A percentile compares a stretch with the other conserved stretches of the same genome.
Conservation (phyloP, 192 early-diverging fungal species). For the Phycomyces blakesleeanus region DNA sequence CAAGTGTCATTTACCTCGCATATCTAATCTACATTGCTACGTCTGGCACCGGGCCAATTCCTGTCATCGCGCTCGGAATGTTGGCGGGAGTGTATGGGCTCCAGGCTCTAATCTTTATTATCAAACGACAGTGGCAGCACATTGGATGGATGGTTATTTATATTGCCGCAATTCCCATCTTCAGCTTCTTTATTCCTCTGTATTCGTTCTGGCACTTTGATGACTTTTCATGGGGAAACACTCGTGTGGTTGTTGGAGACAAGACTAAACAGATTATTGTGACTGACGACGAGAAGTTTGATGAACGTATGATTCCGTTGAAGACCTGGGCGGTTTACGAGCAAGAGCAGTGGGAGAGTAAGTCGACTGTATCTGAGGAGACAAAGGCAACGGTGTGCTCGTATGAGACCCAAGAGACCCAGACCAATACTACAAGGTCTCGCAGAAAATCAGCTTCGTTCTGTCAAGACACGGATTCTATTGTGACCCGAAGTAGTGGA, state of each 20-base stretch:
- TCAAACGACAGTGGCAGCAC: constrained; percentile 70
- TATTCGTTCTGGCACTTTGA: constrained; percentile 99
- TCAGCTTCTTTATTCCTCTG: constrained; percentile 59
- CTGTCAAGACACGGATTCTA: background rate
- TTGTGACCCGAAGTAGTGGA: background rate
- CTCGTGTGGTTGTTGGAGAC: constrained; percentile 51
- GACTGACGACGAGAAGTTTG: constrained; percentile 65
- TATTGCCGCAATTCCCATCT: constrained; percentile 72
- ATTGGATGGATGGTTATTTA: constrained; percentile 91
- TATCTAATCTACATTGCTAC: constrained; percentile 73
- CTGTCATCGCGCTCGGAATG: constrained; percentile 81
- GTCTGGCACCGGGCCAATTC: constrained; percentile 55
- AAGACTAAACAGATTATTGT: constrained; percentile 51
- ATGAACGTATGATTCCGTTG: constrained; percentile 67
- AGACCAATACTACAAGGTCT: background rate
- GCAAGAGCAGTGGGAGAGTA: constrained; percentile 47
- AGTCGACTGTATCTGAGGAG: constrained; percentile 17
- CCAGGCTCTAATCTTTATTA: constrained; percentile 82
- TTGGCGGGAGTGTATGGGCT: constrained; percentile 86
- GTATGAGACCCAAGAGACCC: constrained; percentile 9
- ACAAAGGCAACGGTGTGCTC: constrained; percentile 31
- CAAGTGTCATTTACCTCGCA: constrained; percentile 79
- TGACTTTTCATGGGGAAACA: constrained; percentile 97
- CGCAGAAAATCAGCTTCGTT: background rate
- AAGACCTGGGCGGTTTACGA: constrained; percentile 72